Evolutionary conservation across 805 yeast species (phyloP).

Genomic region (Ogataea methanolica): DNA sequence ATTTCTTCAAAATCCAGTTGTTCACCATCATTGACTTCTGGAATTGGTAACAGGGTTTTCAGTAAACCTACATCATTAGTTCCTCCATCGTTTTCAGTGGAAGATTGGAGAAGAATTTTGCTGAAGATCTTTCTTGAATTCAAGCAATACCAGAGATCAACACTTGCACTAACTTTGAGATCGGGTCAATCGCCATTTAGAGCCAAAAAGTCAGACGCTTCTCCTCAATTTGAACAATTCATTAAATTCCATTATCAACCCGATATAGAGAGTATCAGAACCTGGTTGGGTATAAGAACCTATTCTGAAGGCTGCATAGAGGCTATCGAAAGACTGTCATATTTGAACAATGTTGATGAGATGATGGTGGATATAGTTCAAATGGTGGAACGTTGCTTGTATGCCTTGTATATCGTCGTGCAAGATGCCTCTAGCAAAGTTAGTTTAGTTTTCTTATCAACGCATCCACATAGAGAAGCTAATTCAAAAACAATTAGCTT

Average conservation of each 20-base stretch:
- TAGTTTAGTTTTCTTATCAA: slow-evolving; percentile 5
- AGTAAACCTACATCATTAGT: slow-evolving; percentile 12
- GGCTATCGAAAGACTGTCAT: slow-evolving; percentile 18
- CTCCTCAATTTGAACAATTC: slow-evolving; percentile 1
- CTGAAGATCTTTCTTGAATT: slow-evolving; percentile 16
- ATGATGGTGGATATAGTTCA: slow-evolving; percentile 22
- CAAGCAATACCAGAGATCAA: slow-evolving; percentile 1
- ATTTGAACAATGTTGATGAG: slow-evolving; percentile 11
- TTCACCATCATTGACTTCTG: slow-evolving; percentile 1
- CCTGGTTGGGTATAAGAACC: slow-evolving; percentile 20
- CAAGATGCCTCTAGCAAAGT: slow-evolving; percentile 11
- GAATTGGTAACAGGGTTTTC: background rate
- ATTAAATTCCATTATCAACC: slow-evolving; percentile 12
- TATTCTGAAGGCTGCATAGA: slow-evolving; percentile 23
- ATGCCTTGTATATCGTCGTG: slow-evolving; percentile 17
- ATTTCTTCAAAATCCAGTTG: slow-evolving; percentile 10
- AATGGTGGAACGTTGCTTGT: slow-evolving; percentile 21
- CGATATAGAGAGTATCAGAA: slow-evolving; percentile 20
- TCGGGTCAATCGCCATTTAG: slow-evolving; percentile 10
- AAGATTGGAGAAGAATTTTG: slow-evolving; percentile 20
- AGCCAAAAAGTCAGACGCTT: background rate
- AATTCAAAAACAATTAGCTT: slow-evolving; percentile 9
- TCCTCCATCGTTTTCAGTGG: slow-evolving; percentile 23
- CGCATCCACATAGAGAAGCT: slow-evolving; percentile 6
- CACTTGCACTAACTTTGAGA: slow-evolving; percentile 4